Base-by-base conservation (phyloP, 345 rosid species). In the Clausena lansium region DNA sequence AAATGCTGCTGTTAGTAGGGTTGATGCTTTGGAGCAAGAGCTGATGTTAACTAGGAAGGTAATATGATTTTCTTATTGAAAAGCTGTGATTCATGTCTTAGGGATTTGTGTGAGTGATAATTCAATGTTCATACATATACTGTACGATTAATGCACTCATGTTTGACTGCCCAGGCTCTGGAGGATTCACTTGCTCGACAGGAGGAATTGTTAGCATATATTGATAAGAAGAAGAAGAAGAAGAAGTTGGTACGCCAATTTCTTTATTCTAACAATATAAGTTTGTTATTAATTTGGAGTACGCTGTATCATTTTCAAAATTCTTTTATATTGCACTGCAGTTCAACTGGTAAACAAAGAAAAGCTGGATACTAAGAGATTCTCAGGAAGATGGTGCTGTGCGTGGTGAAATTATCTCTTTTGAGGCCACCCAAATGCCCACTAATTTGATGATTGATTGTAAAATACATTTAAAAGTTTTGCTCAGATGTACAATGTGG, bases 221-320 rank as follows among this genome's bases (percentile, higher is more conserved):
- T 95, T 24, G 95, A 93, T 55, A 92, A 92, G 72, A 95, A 95
- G 88, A 93, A 91, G 85, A 93, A 89, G 83, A 93, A 90, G 85
- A 94, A 90, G 88, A 93, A 90, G 88, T 77, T 86, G 81, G 93
- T 90, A 79, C 13, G 80, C 52, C 11, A 38, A 35, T 71, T 15
- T 24, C 15, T 66, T 74, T 39, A 57, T 24, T 63, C 4, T 35
- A 58, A 6, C 30, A 22, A 10, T 72, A 66, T 54, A 25, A 22
- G 71, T 69, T 50, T 50, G 15, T 50, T 50, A 15, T 41, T 41
- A 33, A 66, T 36, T 15, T 64, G 13, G 9, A 58, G 25, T 35
- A 1, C 4, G 39, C 8, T 30, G 55, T 64, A 74, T 79, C 30
- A 73, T 78, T 60, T 61, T 67, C 30, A 73, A 71, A 58, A 67